These are phyloP conservation scores for Apiospora rasikravindrae DNA, from an alignment of 2,329 filamentous ascomycete genomes.

Conservation along the genomic window DNA sequence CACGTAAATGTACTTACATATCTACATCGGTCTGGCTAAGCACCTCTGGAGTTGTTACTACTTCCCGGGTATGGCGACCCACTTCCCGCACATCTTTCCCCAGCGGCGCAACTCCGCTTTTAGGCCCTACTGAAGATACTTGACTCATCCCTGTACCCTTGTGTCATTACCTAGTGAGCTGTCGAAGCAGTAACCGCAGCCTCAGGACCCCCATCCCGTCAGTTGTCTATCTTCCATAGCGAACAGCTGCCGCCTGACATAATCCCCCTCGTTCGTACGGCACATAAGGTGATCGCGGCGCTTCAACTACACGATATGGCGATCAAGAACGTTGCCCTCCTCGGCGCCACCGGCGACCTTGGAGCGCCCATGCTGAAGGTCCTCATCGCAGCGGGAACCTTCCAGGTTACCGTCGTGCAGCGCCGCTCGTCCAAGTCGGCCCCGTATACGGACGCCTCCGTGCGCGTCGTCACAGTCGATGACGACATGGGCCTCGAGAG, in stretches of 20 bases:
- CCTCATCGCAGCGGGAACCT: conserved; percentile 36
- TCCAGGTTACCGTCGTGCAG: conserved; percentile 41
- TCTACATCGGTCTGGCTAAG: background rate
- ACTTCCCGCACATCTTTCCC: background rate
- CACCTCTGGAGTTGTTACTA: background rate
- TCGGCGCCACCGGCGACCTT: conserved; percentile 46
- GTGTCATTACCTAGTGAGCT: background rate
- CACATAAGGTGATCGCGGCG: too few relatives aligned
- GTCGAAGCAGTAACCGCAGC: background rate
- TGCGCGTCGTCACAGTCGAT: conserved; percentile 36
- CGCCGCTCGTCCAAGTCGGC: conserved; percentile 39
- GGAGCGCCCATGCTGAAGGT: conserved; percentile 40
- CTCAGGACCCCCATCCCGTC: background rate
- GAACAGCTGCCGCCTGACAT: too few relatives aligned
- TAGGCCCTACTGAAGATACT: background rate
- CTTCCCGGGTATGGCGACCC: background rate
- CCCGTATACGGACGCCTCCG: conserved; percentile 22
- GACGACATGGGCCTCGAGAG: conserved; percentile 37
- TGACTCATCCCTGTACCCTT: background rate
- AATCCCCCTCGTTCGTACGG: background rate
- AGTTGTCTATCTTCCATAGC: background rate
- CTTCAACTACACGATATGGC: conserved; percentile 31
- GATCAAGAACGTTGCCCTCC: conserved; percentile 42
- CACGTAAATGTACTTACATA: too few relatives aligned
- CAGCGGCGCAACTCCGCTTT: background rate